Evolutionary conservation across 2,329 filamentous ascomycete species (phyloP).

Genomic region (Penicillium sp.): DNA sequence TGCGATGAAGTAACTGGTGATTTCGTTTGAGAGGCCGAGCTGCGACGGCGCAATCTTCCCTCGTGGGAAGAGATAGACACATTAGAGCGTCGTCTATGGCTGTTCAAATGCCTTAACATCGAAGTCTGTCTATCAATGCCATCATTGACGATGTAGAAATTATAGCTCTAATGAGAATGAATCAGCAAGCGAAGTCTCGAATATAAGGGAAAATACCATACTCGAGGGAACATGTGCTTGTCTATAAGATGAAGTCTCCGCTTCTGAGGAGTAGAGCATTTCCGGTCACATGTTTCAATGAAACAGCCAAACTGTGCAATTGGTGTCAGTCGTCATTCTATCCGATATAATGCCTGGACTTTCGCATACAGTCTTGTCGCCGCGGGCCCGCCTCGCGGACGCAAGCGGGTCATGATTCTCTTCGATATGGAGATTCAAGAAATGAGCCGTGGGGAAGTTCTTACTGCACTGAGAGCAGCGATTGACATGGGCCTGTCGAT

Average conservation of each 20-base stretch:
- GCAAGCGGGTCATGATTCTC: conserved; percentile 84
- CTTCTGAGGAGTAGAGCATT: conserved; percentile 79
- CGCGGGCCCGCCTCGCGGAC: conserved; percentile 66
- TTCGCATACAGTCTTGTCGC: conserved; percentile 71
- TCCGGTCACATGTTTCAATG: conserved; percentile 78
- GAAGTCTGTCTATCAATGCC: conserved; percentile 84
- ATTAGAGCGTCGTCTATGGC: conserved; percentile 33
- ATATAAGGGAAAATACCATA: conserved; percentile 22
- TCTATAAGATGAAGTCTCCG: conserved; percentile 84
- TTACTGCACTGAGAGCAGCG: conserved; percentile 77
- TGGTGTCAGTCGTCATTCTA: neutral
- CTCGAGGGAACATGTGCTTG: conserved; percentile 83
- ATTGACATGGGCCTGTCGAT: conserved; percentile 73
- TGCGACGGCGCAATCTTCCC: conserved; percentile 31
- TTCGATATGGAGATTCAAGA: conserved; percentile 78
- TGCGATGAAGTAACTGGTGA: conserved; percentile 3
- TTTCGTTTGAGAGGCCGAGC: conserved; percentile 27
- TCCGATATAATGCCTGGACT: neutral
- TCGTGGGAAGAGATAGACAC: conserved; percentile 30
- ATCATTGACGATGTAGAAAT: conserved; percentile 78
- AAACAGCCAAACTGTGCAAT: conserved; percentile 72
- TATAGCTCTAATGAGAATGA: conserved; percentile 59
- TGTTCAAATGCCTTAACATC: conserved; percentile 55
- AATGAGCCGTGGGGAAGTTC: conserved; percentile 81
- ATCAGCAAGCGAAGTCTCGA: neutral